Base-by-base conservation (phyloP, 768 basidiomycete genomes). In the Boletus subparvulus region DNA sequence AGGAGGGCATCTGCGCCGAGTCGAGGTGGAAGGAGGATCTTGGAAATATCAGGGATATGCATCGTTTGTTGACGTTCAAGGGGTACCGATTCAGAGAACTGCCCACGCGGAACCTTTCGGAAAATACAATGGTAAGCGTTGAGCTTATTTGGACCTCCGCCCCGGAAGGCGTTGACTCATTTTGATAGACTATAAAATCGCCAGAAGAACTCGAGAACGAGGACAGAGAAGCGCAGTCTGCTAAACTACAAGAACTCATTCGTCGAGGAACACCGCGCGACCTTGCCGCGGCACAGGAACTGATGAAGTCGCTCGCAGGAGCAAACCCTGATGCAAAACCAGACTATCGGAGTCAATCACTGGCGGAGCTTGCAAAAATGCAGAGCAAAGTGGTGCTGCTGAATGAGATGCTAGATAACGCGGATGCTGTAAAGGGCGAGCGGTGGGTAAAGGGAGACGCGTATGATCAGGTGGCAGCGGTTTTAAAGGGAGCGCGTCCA, bases 191-290 rank as follows among this genome's bases (percentile, higher is more conserved):
- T 61, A 78, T 99, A 30, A 98, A 98, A 77, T 87, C 92, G 0
- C 95, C 97, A 0, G 93, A 95, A 54, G 96, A 99, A 71, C 83
- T 99, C 3, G 97, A 99, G 68, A 87, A 85, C 56, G 97, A 98
- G 69, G 97, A 99, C 69, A 82, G 97, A 13, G 87, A 86, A 57
- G 97, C 96, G 0, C 96, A 99, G 69, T 87, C 88, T 0, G 97
- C 97, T 0, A 98, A 99, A 77, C 80, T 99, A n/a, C 97, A 99
- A 73, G 97, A 99, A 70, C 84, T 98, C 39, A 98, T 99, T 56
- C 85, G 97, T 45, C 79, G 97, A 53, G 97, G 96, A 14, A 96
- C 96, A 19, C 97, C 97, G 0, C 84, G 93, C 61, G 97, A 99
- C 74, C 82, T 99, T 2, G 90, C 89, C 1, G 92, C 90, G 6